Conservation (phyloP, 2,329 filamentous ascomycete genomes). For the Diaporthe sp. region DNA sequence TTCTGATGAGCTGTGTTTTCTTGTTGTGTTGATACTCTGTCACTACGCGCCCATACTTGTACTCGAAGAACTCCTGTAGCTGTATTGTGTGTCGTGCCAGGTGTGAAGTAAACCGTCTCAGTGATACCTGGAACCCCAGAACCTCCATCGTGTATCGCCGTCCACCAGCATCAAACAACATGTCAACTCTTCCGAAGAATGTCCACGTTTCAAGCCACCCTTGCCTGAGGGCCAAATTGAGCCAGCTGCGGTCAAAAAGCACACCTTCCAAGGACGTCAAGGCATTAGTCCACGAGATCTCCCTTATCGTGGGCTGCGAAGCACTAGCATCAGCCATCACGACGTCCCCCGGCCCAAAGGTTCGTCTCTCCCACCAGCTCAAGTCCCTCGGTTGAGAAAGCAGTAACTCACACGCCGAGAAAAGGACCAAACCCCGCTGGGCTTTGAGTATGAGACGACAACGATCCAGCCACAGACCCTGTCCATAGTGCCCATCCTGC, state of each 20-base stretch:
- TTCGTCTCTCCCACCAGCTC: constrained; percentile 56
- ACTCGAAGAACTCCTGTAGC: neutral
- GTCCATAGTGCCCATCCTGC: constrained; percentile 91
- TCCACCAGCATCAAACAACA: constrained; percentile 32
- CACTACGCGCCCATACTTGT: neutral
- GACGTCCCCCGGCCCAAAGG: constrained; percentile 71
- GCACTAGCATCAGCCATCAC: constrained; percentile 78
- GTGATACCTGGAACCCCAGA: neutral
- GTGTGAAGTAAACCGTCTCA: neutral
- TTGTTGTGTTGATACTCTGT: neutral
- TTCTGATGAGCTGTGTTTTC: constrained; percentile 49
- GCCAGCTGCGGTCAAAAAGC: constrained; percentile 83
- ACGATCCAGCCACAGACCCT: constrained; percentile 75
- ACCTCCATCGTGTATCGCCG: neutral
- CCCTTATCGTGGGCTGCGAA: constrained; percentile 85
- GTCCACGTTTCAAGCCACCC: constrained; percentile 88
- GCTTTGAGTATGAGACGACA: constrained; percentile 79
- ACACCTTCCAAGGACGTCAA: constrained; percentile 83
- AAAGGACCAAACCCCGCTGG: constrained; percentile 84
- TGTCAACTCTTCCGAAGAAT: constrained; percentile 66
- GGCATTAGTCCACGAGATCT: constrained; percentile 86
- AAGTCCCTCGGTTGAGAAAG: neutral
- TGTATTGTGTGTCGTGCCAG: constrained; percentile 4
- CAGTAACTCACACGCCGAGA: constrained; percentile 16
- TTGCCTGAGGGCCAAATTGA: constrained; percentile 89